phyloP scores from a whole-genome alignment of 2,329 filamentous ascomycete genomes.

The Colletotrichum melonis region DNA sequence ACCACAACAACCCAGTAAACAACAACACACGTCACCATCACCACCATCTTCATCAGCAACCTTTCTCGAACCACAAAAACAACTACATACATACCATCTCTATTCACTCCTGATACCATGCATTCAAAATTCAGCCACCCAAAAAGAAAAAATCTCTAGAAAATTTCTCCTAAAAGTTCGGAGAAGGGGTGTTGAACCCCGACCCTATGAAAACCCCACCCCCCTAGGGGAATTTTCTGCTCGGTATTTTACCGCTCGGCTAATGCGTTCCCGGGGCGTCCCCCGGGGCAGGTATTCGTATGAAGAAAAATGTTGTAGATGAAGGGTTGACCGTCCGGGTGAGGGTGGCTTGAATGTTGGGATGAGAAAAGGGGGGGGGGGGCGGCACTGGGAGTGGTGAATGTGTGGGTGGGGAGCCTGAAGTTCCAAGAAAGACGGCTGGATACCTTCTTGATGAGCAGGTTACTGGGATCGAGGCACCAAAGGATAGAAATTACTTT shows the following conservation, averaged over 20 bases:
- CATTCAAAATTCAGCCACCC: fast-evolving
- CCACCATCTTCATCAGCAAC: too few species aligned
- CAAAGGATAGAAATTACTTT: neutral
- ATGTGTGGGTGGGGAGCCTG: neutral
- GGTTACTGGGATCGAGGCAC: neutral
- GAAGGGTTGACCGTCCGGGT: neutral
- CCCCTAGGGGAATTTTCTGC: neutral
- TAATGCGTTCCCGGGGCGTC: neutral
- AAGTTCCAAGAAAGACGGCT: neutral
- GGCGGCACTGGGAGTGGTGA: too few species aligned
- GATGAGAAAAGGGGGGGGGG: neutral
- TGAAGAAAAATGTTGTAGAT: neutral
- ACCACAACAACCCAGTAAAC: neutral
- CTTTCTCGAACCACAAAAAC: too few species aligned
- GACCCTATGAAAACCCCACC: neutral
- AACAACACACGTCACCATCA: neutral
- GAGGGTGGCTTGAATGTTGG: neutral
- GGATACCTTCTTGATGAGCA: neutral
- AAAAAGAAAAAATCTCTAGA: neutral
- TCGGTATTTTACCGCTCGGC: neutral
- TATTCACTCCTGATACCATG: neutral
- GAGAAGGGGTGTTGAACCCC: neutral
- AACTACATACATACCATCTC: neutral
- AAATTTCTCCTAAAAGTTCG: neutral
- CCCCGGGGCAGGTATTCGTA: neutral